phyloP scores from a whole-genome alignment of 805 yeast genomes.

The Sugiyamaella valdiviana region DNA sequence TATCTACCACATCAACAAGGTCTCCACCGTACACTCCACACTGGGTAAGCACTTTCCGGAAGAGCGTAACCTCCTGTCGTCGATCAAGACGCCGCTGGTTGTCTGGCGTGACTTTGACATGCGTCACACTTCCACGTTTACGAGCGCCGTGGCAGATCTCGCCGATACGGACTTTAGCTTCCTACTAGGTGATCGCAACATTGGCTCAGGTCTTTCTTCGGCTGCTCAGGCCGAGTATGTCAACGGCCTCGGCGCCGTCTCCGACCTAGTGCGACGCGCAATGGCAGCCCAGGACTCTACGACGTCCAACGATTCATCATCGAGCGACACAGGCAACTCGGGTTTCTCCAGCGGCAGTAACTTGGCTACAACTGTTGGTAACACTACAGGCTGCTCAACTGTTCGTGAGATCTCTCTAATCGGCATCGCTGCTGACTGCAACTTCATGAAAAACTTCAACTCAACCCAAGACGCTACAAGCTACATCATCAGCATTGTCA shows the following conservation, averaged over 20 bases:
- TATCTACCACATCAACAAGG: conserved; percentile 23
- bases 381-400: conserved; percentile 30
- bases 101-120: conserved; percentile 29
- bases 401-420: conserved; percentile 29
- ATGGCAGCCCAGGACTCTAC: not conserved
- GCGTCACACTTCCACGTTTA: conserved; percentile 7
- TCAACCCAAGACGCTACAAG: conserved; percentile 24
- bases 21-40: conserved; percentile 8
- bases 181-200: not conserved
- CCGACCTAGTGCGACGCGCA: not conserved
- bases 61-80: conserved; percentile 10
- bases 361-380: conserved; percentile 25
- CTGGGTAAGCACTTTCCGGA: conserved; percentile 13
- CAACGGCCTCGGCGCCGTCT: not conserved
- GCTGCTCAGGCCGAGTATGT: conserved; percentile 1
- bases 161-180: conserved; percentile 8
- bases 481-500: conserved; percentile 29
- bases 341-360: conserved; percentile 25
- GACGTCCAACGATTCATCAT: conserved; percentile 8
- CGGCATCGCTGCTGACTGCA: conserved; percentile 36
- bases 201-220: not conserved
- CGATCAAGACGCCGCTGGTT: conserved; percentile 13
- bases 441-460: conserved; percentile 27
- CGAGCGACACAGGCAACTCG: conserved; percentile 21
- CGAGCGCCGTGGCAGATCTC: not conserved